Conservation (phyloP, 805 yeast genomes). For the Ogataea parapolymorpha region DNA sequence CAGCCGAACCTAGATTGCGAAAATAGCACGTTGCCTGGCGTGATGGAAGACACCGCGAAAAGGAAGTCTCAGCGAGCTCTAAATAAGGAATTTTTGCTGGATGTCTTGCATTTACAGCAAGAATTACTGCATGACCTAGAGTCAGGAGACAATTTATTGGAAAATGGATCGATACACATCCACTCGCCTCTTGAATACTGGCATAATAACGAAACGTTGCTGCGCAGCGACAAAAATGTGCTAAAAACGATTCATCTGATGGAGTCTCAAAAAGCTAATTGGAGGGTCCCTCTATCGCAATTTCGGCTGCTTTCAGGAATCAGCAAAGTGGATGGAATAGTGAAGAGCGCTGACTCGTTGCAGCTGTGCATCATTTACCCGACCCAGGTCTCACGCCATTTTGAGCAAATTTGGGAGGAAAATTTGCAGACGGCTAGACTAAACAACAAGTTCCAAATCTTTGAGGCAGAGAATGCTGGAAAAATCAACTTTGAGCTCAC, state of each 20-base stretch:
- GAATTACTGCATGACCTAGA: slow-evolving; percentile 19
- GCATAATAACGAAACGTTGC: slow-evolving; percentile 32
- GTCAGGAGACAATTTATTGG: slow-evolving; percentile 13
- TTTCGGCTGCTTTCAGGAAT: slow-evolving; percentile 37
- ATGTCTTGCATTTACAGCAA: slow-evolving; percentile 35
- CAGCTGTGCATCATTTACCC: slow-evolving; percentile 35
- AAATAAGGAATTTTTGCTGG: slow-evolving; percentile 35
- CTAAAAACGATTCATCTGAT: slow-evolving; percentile 39
- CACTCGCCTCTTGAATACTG: slow-evolving; percentile 45
- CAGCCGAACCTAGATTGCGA: slow-evolving; percentile 27
- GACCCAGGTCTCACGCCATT: slow-evolving; percentile 4
- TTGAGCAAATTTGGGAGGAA: slow-evolving; percentile 31
- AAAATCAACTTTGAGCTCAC: slow-evolving; percentile 12
- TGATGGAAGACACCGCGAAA: slow-evolving; percentile 1
- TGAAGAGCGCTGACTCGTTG: slow-evolving; percentile 39
- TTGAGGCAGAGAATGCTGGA: slow-evolving; percentile 2
- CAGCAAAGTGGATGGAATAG: slow-evolving; percentile 41
- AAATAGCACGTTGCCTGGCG: slow-evolving; percentile 19
- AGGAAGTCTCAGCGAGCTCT: slow-evolving; percentile 27
- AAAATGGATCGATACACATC: slow-evolving; percentile 19
- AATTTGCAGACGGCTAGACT: slow-evolving; percentile 27
- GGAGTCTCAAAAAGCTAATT: slow-evolving; percentile 18
- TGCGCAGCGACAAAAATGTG: slow-evolving; percentile 34
- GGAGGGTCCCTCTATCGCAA: slow-evolving; percentile 25
- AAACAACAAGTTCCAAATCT: slow-evolving; percentile 1